Percentiles rank a stretch among this genome's conserved stretches.
These are phyloP conservation scores for Boletus edulis DNA, from an alignment of 768 basidiomycete genomes.

Conservation along the genomic window DNA sequence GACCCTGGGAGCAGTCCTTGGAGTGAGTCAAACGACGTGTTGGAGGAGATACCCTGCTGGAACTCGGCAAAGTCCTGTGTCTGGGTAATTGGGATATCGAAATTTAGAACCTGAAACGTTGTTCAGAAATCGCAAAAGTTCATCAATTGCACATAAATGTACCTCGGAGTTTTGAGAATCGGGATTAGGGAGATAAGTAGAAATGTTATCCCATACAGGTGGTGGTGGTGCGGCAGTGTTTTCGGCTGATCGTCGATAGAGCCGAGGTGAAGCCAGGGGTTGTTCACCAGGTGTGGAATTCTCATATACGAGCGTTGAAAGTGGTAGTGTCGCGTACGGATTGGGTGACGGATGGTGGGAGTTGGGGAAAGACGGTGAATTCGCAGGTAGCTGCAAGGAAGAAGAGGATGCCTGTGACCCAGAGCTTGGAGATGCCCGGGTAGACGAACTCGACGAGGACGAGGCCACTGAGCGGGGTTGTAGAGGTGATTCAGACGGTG, in stretches of 20 bases:
- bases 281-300: not conserved
- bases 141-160: not conserved
- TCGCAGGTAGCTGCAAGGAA: conserved; percentile 8
- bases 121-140: not conserved
- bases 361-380: conserved; percentile 5
- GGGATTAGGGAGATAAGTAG: not conserved
- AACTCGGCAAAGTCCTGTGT: conserved; percentile 1
- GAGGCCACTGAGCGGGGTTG: conserved; percentile 2
- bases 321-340: conserved; percentile 6
- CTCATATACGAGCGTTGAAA: conserved; percentile 3
- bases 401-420: conserved; percentile 20
- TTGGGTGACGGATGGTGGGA: conserved; percentile 14
- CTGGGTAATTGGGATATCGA: conserved; percentile 14
- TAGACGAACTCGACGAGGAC: conserved; percentile 14
- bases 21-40: conserved; percentile 22
- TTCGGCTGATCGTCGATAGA: not conserved
- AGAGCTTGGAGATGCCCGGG: conserved; percentile 6
- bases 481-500: conserved; percentile 16
- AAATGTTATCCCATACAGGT: conserved; percentile 11
- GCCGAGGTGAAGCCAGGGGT: not conserved
- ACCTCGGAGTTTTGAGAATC: conserved; percentile 13
- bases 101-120: conserved; percentile 5
- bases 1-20: conserved; percentile 32
- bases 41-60: not conserved
- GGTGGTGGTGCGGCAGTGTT: not conserved